These are phyloP conservation scores for Fomitopsis pinicola DNA, from an alignment of 1,284 basidiomycete species.

Conservation along the genomic window DNA sequence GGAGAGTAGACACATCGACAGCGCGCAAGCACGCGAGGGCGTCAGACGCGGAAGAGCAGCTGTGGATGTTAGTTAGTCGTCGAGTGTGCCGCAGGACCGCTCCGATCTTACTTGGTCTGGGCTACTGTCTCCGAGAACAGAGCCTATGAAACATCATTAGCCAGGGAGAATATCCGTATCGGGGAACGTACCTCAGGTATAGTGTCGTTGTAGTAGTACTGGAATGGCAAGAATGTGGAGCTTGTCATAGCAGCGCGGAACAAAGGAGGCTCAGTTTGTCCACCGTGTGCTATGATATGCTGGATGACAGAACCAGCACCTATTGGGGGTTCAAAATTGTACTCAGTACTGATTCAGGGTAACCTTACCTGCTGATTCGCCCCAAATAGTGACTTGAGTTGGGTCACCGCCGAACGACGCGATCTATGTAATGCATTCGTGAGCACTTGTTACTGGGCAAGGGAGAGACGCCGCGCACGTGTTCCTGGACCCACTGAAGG, in stretches of 20 bases:
- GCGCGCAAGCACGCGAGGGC: background rate
- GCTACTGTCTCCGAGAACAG: background rate
- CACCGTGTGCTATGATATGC: background rate
- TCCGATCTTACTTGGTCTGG: background rate
- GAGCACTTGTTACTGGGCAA: background rate
- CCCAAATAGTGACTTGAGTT: background rate
- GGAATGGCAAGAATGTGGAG: background rate
- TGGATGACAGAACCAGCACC: background rate
- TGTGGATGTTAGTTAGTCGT: background rate
- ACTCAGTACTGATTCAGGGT: background rate
- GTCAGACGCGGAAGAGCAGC: background rate
- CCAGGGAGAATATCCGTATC: no score
- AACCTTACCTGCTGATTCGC: background rate
- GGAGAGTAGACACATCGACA: background rate
- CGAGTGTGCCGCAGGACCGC: background rate
- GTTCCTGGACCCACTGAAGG: background rate
- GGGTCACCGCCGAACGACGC: background rate
- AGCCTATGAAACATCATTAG: background rate
- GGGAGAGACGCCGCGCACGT: background rate
- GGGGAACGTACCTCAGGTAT: background rate
- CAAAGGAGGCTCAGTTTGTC: background rate
- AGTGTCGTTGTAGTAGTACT: constrained; percentile 1
- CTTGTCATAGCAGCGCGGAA: background rate
- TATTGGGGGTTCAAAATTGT: background rate
- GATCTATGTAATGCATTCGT: background rate